These are phyloP conservation scores for Gomphus bonarii DNA, from an alignment of 1,284 basidiomycete genomes.

Conservation along the genomic window DNA sequence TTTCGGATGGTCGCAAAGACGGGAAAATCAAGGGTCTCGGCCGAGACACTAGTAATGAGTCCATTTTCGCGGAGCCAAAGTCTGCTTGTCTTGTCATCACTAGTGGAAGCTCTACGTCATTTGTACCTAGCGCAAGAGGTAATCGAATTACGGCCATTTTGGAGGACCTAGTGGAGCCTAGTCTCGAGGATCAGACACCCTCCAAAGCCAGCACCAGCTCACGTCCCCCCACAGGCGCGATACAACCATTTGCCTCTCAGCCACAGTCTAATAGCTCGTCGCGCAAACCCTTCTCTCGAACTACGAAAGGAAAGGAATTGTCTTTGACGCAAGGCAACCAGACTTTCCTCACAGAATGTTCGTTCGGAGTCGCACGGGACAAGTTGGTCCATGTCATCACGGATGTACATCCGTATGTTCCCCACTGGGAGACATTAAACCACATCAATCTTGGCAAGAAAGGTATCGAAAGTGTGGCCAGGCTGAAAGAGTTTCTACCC, in stretches of 20 bases:
- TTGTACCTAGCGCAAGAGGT: slow-evolving; percentile 57
- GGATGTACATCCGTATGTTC: slow-evolving; percentile 91
- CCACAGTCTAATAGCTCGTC: slow-evolving; percentile 22
- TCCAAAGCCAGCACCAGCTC: slow-evolving; percentile 46
- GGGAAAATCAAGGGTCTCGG: slow-evolving; percentile 70
- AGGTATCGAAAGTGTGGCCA: slow-evolving; percentile 79
- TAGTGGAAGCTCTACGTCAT: slow-evolving; percentile 23
- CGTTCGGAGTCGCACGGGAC: slow-evolving; percentile 88
- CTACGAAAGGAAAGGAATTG: slow-evolving; percentile 16
- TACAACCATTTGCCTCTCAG: slow-evolving; percentile 35
- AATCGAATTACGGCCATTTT: slow-evolving; percentile 74
- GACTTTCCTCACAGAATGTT: slow-evolving; percentile 91
- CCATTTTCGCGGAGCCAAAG: not conserved
- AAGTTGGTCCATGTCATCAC: slow-evolving; percentile 87
- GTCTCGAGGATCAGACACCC: slow-evolving; percentile 46
- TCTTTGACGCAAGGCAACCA: slow-evolving; percentile 35
- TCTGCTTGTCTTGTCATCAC: slow-evolving; percentile 9
- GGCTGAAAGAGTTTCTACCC: slow-evolving; percentile 92
- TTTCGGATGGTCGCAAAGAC: slow-evolving; percentile 82
- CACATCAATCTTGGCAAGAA: slow-evolving; percentile 73
- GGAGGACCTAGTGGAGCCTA: slow-evolving; percentile 49
- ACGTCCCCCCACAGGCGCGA: slow-evolving; percentile 29
- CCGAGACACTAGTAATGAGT: slow-evolving; percentile 24
- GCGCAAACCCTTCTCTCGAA: slow-evolving; percentile 37
- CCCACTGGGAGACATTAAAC: slow-evolving; percentile 81